These are phyloP conservation scores for Geotrichum ghanense DNA, from an alignment of 805 yeast species.

Conservation along the genomic window DNA sequence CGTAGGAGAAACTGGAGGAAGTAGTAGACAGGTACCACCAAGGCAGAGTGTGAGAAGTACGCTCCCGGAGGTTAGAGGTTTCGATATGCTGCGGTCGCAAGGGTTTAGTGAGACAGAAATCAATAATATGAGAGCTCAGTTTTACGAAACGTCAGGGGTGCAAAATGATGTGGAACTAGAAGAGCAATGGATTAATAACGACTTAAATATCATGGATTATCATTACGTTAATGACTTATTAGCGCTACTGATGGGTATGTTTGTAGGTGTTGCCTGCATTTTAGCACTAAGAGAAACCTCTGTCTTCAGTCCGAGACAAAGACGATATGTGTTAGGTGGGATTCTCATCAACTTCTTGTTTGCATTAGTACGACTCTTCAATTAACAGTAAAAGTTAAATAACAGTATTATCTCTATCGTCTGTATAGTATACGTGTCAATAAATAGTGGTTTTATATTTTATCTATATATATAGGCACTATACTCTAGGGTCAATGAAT, in stretches of 20 bases:
- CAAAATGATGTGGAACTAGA: slow-evolving; percentile 43
- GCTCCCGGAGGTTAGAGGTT: slow-evolving; percentile 65
- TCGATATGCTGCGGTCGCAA: slow-evolving; percentile 70
- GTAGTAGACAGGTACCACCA: no score
- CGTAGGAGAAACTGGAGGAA: slow-evolving; percentile 13
- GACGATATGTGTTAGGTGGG: slow-evolving; percentile 63
- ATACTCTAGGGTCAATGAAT: no score
- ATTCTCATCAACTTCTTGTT: slow-evolving; percentile 55
- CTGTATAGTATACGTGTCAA: no score
- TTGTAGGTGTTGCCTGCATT: slow-evolving; percentile 61
- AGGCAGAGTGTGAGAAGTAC: slow-evolving; percentile 39
- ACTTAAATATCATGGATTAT: slow-evolving; percentile 40
- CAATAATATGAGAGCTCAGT: slow-evolving; percentile 59
- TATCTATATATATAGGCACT: no score
- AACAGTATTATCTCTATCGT: no score
- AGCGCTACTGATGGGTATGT: slow-evolving; percentile 64
- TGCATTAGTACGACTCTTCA: slow-evolving; percentile 27
- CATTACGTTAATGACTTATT: slow-evolving; percentile 53
- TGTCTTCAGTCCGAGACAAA: slow-evolving; percentile 50
- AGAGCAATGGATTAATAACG: slow-evolving; percentile 81
- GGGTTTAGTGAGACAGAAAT: slow-evolving; percentile 79
- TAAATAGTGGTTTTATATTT: no score
- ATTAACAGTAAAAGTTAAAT: background rate
- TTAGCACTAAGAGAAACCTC: slow-evolving; percentile 44
- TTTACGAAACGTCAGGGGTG: slow-evolving; percentile 39